Base-by-base conservation (phyloP, 2,329 filamentous ascomycete species). In the Cordyceps farinosa region DNA sequence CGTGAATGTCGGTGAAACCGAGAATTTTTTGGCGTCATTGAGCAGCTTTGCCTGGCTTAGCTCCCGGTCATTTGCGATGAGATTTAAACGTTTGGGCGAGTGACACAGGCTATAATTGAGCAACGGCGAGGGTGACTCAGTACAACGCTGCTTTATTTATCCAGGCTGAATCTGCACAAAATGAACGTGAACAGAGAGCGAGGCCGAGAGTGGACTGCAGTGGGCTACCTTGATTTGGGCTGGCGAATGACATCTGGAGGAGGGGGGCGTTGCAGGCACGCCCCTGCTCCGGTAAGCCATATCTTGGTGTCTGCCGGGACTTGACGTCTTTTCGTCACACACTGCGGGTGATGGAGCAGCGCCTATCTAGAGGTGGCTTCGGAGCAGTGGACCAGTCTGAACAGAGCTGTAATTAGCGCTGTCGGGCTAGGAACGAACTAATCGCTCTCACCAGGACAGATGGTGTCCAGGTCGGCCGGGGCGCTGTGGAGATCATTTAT, bases 331-430 rank as follows among this genome's bases (percentile, higher is more conserved):
- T 32, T 62, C 51, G 52, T 51, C 52, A 62, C 60, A 56, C 36
- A 56, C 34, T 62, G 52, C 11, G n/a, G 52, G 60, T 62, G 51
- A 48, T 55, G 32, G 42, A 55, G 40, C 22, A 61, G 60, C 60
- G 51, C 52, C 52, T 56, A 56, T 62, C 60, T 62, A 27, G 36
- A 50, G 52, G 60, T 62, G 60, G 60, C 60, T 62, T 56, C 45
- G 60, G 44, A 50, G 59, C 22, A 38, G 60, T 45, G 13, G 38
- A 29, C 60, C 44, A 56, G 52, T 38, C 36, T 44, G 30, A 56
- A 62, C 34, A 42, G 60, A 47, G 44, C 44, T 38, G 30, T 44
- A 56, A 56, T 51, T 62, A 56, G 53, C 60, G 60, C 60, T 50
- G 52, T 45, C 44, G 29, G 60, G 27, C 29, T 34, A 50, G 60